A percentile compares a stretch with the other conserved stretches of the same genome.
phyloP scores from a whole-genome alignment of 306 rosid species.

The Arachis hypogaea region DNA sequence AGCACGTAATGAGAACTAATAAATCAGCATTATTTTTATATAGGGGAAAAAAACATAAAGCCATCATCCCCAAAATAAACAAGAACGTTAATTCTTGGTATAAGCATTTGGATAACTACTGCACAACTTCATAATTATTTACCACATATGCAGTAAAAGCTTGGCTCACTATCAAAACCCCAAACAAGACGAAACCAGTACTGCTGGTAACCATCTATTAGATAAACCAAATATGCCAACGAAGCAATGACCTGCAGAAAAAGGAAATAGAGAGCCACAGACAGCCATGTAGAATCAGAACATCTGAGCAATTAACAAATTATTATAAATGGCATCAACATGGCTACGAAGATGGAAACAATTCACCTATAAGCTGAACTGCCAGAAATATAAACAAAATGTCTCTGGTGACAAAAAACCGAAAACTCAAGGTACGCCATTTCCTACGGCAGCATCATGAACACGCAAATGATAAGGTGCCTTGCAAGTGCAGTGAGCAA shows the following conservation, averaged over 20 bases:
- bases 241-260: conserved; percentile 66
- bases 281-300: conserved; percentile 1
- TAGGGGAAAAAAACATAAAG: background rate
- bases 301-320: conserved; percentile 12
- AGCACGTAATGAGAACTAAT: conserved; percentile 8
- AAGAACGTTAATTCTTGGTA: background rate
- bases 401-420: conserved; percentile 83
- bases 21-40: background rate
- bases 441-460: conserved; percentile 66
- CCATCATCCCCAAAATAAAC: background rate
- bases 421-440: conserved; percentile 82
- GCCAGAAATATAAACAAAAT: conserved; percentile 69
- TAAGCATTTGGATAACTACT: conserved; percentile 7
- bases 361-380: conserved; percentile 72
- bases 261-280: conserved; percentile 13
- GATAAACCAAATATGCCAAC: conserved; percentile 66
- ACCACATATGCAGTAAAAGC: conserved; percentile 78
- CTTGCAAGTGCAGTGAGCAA: conserved; percentile 90
- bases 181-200: conserved; percentile 58
- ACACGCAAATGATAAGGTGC: conserved; percentile 81
- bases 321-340: background rate
- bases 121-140: conserved; percentile 36
- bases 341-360: conserved; percentile 25
- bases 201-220: conserved; percentile 61
- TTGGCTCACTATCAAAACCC: no score